Conservation (phyloP, 768 basidiomycete genomes). For the Tulasnella calospora region DNA sequence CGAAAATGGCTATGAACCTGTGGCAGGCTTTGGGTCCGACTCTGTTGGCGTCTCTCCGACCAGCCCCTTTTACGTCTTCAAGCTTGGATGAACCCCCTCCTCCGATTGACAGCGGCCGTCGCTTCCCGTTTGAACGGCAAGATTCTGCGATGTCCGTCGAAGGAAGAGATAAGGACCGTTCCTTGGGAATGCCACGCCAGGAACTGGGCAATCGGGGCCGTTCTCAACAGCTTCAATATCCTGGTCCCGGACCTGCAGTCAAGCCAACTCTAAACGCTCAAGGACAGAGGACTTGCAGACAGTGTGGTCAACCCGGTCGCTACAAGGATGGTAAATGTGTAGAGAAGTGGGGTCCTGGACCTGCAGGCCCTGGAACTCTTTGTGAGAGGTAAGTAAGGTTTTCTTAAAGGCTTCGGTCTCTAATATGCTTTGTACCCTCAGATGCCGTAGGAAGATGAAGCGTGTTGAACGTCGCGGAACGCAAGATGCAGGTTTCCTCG, state of each 20-base stretch:
- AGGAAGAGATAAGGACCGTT: constrained; percentile 9
- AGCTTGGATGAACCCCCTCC: constrained; percentile 7
- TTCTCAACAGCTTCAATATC: not conserved
- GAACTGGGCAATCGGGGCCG: not conserved
- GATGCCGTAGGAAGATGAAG: constrained; percentile 83
- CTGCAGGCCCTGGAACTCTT: constrained; percentile 76
- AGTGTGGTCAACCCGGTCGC: constrained; percentile 65
- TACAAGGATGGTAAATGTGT: constrained; percentile 84
- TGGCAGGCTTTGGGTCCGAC: constrained; percentile 77
- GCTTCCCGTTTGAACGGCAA: not conserved
- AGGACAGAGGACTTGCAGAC: constrained; percentile 71
- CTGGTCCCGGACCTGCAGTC: constrained; percentile 14
- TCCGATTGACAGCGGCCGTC: not conserved
- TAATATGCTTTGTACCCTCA: constrained; percentile 31
- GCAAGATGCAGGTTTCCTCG: constrained; percentile 26
- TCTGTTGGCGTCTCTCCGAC: constrained; percentile 62
- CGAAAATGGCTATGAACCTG: constrained; percentile 57
- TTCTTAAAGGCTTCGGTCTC: not conserved
- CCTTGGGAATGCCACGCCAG: not conserved
- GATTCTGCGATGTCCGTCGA: not conserved
- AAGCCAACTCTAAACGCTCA: constrained; percentile 44
- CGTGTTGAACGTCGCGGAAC: constrained; percentile 64
- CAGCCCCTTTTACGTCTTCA: constrained; percentile 45
- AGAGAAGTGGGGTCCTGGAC: constrained; percentile 86
- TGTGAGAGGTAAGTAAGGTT: constrained; percentile 58